Evolutionary conservation across 2,329 filamentous ascomycete genomes (phyloP), one percentile per base, ranked within the genome.

Genomic region (Botryosphaeria agaves): DNA sequence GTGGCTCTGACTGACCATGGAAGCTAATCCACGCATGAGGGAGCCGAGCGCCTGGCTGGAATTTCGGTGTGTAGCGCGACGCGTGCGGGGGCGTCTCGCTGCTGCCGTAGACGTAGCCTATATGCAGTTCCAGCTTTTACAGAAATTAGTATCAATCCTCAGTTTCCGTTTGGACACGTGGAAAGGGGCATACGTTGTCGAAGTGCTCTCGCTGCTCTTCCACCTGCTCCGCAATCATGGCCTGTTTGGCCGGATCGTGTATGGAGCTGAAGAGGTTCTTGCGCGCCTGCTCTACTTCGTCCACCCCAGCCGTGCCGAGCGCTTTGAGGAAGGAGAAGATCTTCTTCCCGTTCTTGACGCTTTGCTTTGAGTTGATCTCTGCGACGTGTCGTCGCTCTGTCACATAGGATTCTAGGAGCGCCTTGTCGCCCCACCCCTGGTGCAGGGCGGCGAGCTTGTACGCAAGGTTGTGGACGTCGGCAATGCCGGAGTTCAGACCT

Each of bases 71-170:
- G 32, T 50, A 61, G 1, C 43, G 25, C 0, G 56, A 61, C 1
- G 55, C 56, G 35, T 54, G 46, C 0, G 41, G 24, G 0, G 55
- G 56, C 3, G 49, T 41, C 5, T 41, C 29, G 2, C 33, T 40
- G 9, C 42, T 39, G 3, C 55, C 55, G 34, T 61, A 60, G 0
- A 59, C 46, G 31, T 59, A 61, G 2, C 57, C 56, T 30, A 61
- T 57, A 29, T 61, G 57, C 5, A 61, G 43, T 20, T 51, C 53
- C 5, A 58, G 47, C 33, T 35, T 14, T 17, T 8, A 18, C 14
- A 14, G 12, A 12, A 8, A 28, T 28, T 28, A 28, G 26, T 12
- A 12, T 7, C 7, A 12, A 12, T 23, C 12, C 20, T 23, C 20
- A 23, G 20, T 23, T 7, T 7, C 20, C 12, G 7, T 23, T 7